Percentiles rank a stretch among this genome's conserved stretches.
phyloP scores from a whole-genome alignment of 257 asterid species.

The Jacaranda mimosifolia region DNA sequence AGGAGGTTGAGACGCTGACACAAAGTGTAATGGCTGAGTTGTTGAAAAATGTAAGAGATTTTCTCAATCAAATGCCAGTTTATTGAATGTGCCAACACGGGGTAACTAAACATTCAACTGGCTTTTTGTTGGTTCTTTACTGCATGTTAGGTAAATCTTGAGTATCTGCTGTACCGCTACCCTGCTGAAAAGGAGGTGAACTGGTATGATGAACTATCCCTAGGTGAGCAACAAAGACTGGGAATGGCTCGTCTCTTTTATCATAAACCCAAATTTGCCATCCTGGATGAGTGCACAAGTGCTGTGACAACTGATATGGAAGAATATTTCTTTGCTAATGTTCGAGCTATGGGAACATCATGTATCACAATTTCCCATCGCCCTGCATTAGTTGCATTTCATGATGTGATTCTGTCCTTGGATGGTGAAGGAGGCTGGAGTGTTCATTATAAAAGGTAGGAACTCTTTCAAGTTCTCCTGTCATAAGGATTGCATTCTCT shows the following conservation, averaged over 20 bases:
- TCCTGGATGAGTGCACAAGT: conserved; percentile 98
- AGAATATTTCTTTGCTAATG: conserved; percentile 94
- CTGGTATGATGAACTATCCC: conserved; percentile 97
- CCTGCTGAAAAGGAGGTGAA: conserved; percentile 95
- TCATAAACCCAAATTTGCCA: conserved; percentile 97
- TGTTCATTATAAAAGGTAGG: conserved; percentile 81
- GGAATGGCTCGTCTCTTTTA: conserved; percentile 99
- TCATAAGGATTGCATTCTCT: conserved; percentile 23
- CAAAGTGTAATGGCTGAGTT: conserved; percentile 87
- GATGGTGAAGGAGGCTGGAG: conserved; percentile 99
- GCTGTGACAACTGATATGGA: conserved; percentile 99
- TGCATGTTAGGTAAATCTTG: conserved; percentile 86
- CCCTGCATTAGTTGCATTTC: conserved; percentile 98
- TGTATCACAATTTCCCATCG: conserved; percentile 99
- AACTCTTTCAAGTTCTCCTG: conserved; percentile 11
- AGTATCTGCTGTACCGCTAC: conserved; percentile 92
- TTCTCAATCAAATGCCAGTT: conserved; percentile 17
- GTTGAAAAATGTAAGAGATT: conserved; percentile 80
- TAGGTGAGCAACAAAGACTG: conserved; percentile 98
- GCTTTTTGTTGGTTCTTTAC: conserved; percentile 14
- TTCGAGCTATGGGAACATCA: conserved; percentile 98
- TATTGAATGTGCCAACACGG: conserved; percentile 2
- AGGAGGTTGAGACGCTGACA: conserved; percentile 84
- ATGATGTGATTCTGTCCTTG: conserved; percentile 94
- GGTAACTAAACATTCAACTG: conserved; percentile 5